Base-by-base conservation (phyloP, 768 basidiomycete species). In the Lactarius hengduanensis region DNA sequence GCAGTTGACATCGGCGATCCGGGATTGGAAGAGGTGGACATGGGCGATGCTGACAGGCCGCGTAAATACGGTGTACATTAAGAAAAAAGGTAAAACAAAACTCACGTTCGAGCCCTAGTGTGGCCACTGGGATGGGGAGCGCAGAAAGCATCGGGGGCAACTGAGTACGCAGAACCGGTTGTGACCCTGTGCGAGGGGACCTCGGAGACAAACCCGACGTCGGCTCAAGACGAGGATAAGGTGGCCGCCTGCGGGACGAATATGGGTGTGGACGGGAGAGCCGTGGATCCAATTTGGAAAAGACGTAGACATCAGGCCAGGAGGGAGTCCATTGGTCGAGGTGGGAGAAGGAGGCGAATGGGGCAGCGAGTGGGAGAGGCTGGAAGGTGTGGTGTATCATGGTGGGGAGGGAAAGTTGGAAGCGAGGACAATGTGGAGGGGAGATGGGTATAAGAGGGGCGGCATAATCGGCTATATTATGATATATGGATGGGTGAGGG, bases 1-100 rank as follows among this genome's bases (percentile, higher is more conserved):
- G 73, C 72, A 22, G 75, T 69, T 62, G 73, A 72, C 64, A 70
- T 65, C 53, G 72, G 69, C 40, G 74, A 74, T 54, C 71, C 72
- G 11, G 73, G 69, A 41, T 77, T 75, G 26, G 75, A 80, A n/a
- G 82, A 80, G 22, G 82, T 83, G 4, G 83, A 82, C 0, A 83
- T 75, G 8, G 80, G 76, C 61, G 77, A 81, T 82, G 69, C 32
- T 60, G 55, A 47, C 41, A 66, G 60, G 62, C 16, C 60, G 11
- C 67, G 56, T 43, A 40, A 59, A 66, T 53, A 36, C 30, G 54
- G 3, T 45, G 4, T 38, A 41, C 15, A 7, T 11, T 38, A 38
- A 38, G 13, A 38, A 38, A 53, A 53, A 18, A 57, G 26, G 10
- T 0, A n/a, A 63, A 57, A 32, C 40, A 43, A 47, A 77, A 73